Evolutionary conservation across 768 basidiomycete genomes (phyloP).

Genomic region (Fomitopsis pulvina): DNA sequence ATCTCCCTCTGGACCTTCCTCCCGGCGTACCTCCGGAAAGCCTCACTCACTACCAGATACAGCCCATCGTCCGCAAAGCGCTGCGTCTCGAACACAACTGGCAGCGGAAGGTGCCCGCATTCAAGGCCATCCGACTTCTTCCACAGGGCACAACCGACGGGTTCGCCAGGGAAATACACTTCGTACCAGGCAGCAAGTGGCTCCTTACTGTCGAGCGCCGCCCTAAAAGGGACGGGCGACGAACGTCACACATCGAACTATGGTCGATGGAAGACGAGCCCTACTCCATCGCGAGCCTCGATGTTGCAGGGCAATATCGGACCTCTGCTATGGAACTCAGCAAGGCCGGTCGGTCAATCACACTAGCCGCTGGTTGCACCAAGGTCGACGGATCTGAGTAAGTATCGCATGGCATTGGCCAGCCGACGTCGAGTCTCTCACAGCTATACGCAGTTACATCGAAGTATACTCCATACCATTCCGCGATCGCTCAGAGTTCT

Average conservation of each 20-base stretch:
- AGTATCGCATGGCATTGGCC: slow-evolving; percentile 1
- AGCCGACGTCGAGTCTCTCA: neutral
- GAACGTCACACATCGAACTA: slow-evolving; percentile 33
- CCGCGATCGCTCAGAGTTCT: slow-evolving; percentile 1
- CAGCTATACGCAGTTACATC: slow-evolving; percentile 5
- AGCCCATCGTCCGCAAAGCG: slow-evolving; percentile 34
- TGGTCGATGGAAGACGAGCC: slow-evolving; percentile 33
- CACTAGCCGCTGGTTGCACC: slow-evolving; percentile 17
- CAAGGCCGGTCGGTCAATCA: slow-evolving; percentile 11
- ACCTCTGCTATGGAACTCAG: slow-evolving; percentile 13
- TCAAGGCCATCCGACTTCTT: slow-evolving; percentile 33
- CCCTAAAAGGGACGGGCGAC: slow-evolving; percentile 21
- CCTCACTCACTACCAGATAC: slow-evolving; percentile 35
- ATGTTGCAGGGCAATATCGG: slow-evolving; percentile 20
- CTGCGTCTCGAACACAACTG: slow-evolving; percentile 47
- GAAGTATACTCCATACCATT: slow-evolving; percentile 14
- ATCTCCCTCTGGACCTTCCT: slow-evolving; percentile 37
- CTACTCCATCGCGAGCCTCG: slow-evolving; percentile 20
- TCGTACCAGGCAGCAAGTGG: slow-evolving; percentile 42
- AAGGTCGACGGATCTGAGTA: slow-evolving; percentile 18
- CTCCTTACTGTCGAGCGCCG: slow-evolving; percentile 36
- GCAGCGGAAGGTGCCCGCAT: slow-evolving; percentile 28
- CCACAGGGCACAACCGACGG: slow-evolving; percentile 25
- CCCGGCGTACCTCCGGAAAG: slow-evolving; percentile 23
- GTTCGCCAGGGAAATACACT: slow-evolving; percentile 38